Base-by-base conservation (phyloP, 176 grass and related monocot species). In the Oryza glumipatula region DNA sequence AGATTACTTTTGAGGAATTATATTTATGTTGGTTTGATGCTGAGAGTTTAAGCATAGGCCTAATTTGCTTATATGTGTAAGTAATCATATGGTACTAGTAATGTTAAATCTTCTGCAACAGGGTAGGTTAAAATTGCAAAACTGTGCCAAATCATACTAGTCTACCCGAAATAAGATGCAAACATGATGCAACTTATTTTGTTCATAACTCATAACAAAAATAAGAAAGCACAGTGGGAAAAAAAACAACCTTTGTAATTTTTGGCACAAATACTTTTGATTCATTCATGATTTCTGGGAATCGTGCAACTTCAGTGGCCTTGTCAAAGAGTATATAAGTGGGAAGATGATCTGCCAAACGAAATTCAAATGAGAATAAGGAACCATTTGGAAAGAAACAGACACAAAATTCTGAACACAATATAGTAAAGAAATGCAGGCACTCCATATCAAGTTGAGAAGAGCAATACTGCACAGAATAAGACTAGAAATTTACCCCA, bases 251-350 rank as follows among this genome's bases (percentile, higher is more conserved):
- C 96, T 99, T 94, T 69, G 88, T 89, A 88, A 96, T 81, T 82
- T 83, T 88, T 81, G 93, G 86, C 61, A 84, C 67, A 52, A 85
- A 94, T 87, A 91, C 79, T 88, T 93, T 93, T 85, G 91, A 80
- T 88, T 88, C 87, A 83, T 83, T 89, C 67, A 70, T 87, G 66
- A 92, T 90, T 88, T 92, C 91, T 30, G 96, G 96, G 76, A 94
- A 86, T 80, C 93, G 90, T 80, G 76, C 65, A 96, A 92, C 79
- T 96, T 99, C 91, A 19, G 76, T 88, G 19, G 30, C 73, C 74
- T 96, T 94, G 61, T 99, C 93, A 89, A 99, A 99, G 81, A 99
- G 90, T 88, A 99, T 94, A 82, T 96, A 99, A 65, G 86, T 89
- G 28, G 96, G 96, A 87, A 99, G 90, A 80, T 94, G 91, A 86